Conservation (phyloP, 2,329 filamentous ascomycete genomes). For the Aspergillus brunneoviolaceus region DNA sequence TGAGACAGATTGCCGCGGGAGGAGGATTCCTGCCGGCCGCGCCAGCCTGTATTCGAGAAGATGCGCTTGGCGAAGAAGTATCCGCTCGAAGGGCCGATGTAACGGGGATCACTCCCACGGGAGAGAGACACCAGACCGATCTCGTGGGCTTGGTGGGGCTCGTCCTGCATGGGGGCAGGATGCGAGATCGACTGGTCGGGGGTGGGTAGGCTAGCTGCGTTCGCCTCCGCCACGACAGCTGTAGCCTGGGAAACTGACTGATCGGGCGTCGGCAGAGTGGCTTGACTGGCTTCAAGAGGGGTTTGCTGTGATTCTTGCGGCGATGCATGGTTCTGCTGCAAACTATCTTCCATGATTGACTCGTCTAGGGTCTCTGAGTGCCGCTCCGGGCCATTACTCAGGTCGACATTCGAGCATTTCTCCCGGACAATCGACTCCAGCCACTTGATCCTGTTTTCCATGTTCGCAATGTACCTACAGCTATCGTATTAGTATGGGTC, state of each 20-base stretch:
- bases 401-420: conserved; percentile 46
- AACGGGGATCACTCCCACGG: conserved; percentile 48
- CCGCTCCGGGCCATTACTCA: conserved; percentile 28
- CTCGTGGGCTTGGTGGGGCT: conserved; percentile 44
- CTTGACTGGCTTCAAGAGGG: not conserved
- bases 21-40: conserved; percentile 15
- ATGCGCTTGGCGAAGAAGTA: conserved; percentile 55
- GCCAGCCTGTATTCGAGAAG: conserved; percentile 40
- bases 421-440: conserved; percentile 47
- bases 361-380: conserved; percentile 2
- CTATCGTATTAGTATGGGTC: too few species aligned
- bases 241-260: not conserved
- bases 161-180: not conserved
- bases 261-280: not conserved
- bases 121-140: conserved; percentile 55
- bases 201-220: not conserved
- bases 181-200: not conserved
- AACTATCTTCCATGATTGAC: not conserved
- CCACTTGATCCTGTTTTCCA: conserved; percentile 48
- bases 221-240: not conserved
- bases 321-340: not conserved
- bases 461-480: conserved; percentile 36
- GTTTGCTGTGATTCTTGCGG: not conserved
- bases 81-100: conserved; percentile 58
- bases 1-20: conserved; percentile 13